Conservation (phyloP, 192 early-diverging fungal genomes). For the Backusella australiensis region DNA sequence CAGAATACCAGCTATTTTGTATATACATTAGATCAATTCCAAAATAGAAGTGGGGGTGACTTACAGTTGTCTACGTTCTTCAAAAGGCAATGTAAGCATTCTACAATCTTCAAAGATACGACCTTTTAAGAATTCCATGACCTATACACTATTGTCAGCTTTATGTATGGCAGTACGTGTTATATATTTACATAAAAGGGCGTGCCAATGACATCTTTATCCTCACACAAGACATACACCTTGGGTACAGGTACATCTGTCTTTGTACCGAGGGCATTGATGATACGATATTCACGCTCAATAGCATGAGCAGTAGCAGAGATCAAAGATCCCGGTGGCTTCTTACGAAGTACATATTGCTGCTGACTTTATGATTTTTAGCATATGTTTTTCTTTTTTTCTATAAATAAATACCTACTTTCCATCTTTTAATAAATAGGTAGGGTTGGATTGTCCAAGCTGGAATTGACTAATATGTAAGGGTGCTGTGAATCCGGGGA, state of each 20-base stretch:
- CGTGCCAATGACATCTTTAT: constrained; percentile 79
- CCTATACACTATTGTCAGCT: constrained; percentile 27
- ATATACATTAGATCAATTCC: background rate
- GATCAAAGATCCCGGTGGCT: constrained; percentile 84
- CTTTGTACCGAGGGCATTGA: constrained; percentile 70
- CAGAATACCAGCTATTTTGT: constrained; percentile 58
- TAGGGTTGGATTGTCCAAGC: constrained; percentile 93
- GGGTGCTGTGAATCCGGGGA: constrained; percentile 58
- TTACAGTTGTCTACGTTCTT: constrained; percentile 55
- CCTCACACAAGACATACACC: constrained; percentile 87
- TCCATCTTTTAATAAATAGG: constrained; percentile 78
- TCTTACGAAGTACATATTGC: constrained; percentile 86
- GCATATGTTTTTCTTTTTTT: background rate
- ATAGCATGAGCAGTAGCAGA: constrained; percentile 90
- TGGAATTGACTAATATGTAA: constrained; percentile 83
- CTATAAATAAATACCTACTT: constrained; percentile 44
- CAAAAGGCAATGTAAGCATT: constrained; percentile 51
- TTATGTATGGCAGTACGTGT: background rate
- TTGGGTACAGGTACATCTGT: constrained; percentile 87
- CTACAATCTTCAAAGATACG: constrained; percentile 75
- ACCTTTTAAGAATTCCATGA: constrained; percentile 94
- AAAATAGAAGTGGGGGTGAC: background rate
- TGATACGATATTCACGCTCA: constrained; percentile 85
- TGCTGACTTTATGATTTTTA: constrained; percentile 42
- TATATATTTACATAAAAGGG: constrained; percentile 80